phyloP scores from a whole-genome alignment of 257 asterid species.

The Ballota nigra region DNA sequence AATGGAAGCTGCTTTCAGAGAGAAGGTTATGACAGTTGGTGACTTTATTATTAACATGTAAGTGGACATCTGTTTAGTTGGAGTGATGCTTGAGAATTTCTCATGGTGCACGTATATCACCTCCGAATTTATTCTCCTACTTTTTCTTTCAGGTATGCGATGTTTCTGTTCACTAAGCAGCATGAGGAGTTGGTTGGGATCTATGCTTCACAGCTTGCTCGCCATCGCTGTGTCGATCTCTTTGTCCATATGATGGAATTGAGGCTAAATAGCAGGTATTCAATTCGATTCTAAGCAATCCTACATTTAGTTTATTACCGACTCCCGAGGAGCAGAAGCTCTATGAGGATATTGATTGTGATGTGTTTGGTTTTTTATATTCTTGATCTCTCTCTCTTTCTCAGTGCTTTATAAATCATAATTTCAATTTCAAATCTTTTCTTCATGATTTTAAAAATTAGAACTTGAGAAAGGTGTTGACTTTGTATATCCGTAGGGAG shows the following conservation, averaged over 20 bases:
- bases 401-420: not conserved
- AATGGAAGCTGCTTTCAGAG: constrained; percentile 74
- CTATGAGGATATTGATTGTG: constrained; percentile 9
- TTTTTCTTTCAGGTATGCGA: constrained; percentile 72
- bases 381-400: not conserved
- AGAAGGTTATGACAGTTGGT: constrained; percentile 87
- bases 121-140: not conserved
- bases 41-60: constrained; percentile 94
- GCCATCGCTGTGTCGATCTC: constrained; percentile 91
- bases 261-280: constrained; percentile 94
- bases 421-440: not conserved
- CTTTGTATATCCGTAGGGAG: not conserved
- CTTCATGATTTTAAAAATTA: not conserved
- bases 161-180: constrained; percentile 85
- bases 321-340: not conserved
- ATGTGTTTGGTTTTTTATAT: not conserved
- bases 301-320: not conserved
- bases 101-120: constrained; percentile 11
- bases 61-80: constrained; percentile 30
- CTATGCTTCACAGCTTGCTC: constrained; percentile 95
- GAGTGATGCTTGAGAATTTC: constrained; percentile 16
- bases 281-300: not conserved
- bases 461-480: not conserved
- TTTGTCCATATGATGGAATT: constrained; percentile 99
- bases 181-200: constrained; percentile 95